Base-by-base conservation (phyloP, 2,329 filamentous ascomycete genomes). In the Pseudogymnoascus sp. region DNA sequence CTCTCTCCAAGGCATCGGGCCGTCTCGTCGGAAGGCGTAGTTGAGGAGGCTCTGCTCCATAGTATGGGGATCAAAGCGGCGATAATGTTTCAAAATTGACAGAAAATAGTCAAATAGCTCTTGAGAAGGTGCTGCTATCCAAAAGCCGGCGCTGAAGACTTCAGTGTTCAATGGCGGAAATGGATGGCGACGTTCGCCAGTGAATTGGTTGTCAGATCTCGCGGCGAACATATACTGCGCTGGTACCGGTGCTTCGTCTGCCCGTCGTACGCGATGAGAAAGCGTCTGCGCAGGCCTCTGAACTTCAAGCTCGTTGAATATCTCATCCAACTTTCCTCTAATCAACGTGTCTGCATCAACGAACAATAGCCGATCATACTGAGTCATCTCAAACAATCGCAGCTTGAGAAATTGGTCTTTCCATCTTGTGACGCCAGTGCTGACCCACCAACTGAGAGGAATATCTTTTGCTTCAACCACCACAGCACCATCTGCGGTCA, bases 41-140 rank as follows among this genome's bases (percentile, higher is more conserved):
- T 79, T 79, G 16, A 78, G 68, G 25, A 80, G 67, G 63, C 74
- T 75, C 66, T 79, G 78, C 64, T 79, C 77, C 65, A 75, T 75
- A 14, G 72, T 74, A 18, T 69, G 68, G 0, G 75, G 71, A 43
- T 76, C 70, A 65, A 79, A 79, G 12, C 74, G 71, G 25, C 70
- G 68, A n/a, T 69, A 70, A 28, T 73, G 68, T 12, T 65, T 62
- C 62, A 76, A 72, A 25, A 79, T 69, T n/a, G 68, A 70, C 59
- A 75, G 65, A 23, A 78, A 73, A 63, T 78, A 75, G 2, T 73
- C 65, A 65, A 73, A 79, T 3, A 80, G 63, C 58, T 75, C 69
- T 1, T 63, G 62, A 11, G 75, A 76, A 0, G 78, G 78, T 4
- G 72, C 70, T 2, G 75, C 69, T 3, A 79, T 63, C 69, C 76